Percentiles rank a stretch among this genome's conserved stretches.
phyloP scores from a whole-genome alignment of 2,329 filamentous ascomycete species.

The Cladophialophora bantiana region DNA sequence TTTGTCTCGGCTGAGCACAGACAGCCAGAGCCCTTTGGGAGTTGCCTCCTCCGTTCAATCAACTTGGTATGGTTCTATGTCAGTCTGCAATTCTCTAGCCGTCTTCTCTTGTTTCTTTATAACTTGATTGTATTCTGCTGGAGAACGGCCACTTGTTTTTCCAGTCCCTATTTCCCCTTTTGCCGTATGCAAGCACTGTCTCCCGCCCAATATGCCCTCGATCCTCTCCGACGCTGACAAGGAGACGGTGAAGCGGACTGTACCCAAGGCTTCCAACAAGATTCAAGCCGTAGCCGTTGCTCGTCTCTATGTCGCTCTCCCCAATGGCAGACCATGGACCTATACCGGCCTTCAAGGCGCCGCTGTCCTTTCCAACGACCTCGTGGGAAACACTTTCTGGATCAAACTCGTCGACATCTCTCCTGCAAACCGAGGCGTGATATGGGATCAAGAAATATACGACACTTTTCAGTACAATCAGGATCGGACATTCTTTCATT shows the following conservation, averaged over 20 bases:
- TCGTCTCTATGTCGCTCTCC: slow-evolving; percentile 90
- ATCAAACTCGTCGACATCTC: slow-evolving; percentile 97
- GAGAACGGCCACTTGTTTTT: background rate
- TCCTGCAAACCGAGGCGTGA: slow-evolving; percentile 78
- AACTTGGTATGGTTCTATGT: background rate
- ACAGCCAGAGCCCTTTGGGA: background rate
- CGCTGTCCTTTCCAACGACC: slow-evolving; percentile 86
- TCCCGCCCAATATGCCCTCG: slow-evolving; percentile 57
- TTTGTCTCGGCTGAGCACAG: background rate
- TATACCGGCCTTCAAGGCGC: slow-evolving; percentile 94
- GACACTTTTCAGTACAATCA: slow-evolving; percentile 95
- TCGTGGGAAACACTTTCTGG: slow-evolving; percentile 96
- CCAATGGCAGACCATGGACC: slow-evolving; percentile 84
- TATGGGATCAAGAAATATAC: slow-evolving; percentile 98
- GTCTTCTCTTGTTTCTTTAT: background rate
- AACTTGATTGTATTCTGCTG: background rate
- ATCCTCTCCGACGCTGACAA: slow-evolving; percentile 92
- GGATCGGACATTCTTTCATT: slow-evolving; percentile 96
- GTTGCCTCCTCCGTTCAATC: slow-evolving; percentile 4
- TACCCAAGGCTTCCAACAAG: slow-evolving; percentile 95
- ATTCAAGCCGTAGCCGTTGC: slow-evolving; percentile 95
- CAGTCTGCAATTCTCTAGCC: slow-evolving; percentile 2
- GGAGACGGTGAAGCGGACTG: slow-evolving; percentile 91
- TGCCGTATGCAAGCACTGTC: background rate
- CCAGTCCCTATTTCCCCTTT: background rate